These are phyloP conservation scores for Pleurotus cornucopiae DNA, from an alignment of 768 basidiomycete species.

Conservation along the genomic window DNA sequence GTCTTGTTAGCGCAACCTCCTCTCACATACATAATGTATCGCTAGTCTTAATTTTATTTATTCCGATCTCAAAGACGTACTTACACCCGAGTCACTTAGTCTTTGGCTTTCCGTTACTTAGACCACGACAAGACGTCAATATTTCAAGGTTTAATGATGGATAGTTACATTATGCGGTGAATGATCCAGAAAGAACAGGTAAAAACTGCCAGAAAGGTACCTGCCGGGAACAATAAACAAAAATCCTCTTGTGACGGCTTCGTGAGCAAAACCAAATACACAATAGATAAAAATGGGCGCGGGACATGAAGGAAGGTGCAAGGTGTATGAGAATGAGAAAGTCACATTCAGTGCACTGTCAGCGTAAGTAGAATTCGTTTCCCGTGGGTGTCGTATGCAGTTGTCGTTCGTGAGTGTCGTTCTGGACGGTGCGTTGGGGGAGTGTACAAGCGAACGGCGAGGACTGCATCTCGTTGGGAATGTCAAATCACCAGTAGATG, in stretches of 20 bases:
- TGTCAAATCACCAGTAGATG: constrained; percentile 64
- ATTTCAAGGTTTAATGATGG: not conserved
- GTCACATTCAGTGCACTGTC: too few species aligned
- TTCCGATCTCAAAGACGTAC: too few species aligned
- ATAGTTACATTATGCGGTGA: not conserved
- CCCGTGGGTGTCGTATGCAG: not conserved
- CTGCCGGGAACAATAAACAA: constrained; percentile 7
- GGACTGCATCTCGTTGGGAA: not conserved
- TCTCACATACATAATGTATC: constrained; percentile 4
- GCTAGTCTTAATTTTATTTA: constrained; percentile 4
- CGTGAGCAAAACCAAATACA: not conserved
- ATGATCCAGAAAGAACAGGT: not conserved
- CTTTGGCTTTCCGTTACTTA: too few species aligned
- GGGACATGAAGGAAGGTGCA: not conserved
- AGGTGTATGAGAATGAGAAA: too few species aligned
- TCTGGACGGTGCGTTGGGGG: not conserved
- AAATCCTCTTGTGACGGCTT: not conserved
- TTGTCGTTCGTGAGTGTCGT: not conserved
- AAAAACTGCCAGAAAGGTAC: constrained; percentile 1
- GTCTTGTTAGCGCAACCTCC: not conserved
- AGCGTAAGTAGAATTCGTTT: too few species aligned
- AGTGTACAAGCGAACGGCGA: not conserved
- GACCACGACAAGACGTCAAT: too few species aligned
- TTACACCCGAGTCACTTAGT: too few species aligned
- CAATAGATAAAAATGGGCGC: not conserved